These are phyloP conservation scores for Ustilago curta DNA, from an alignment of 1,284 basidiomycete species.

Conservation along the genomic window DNA sequence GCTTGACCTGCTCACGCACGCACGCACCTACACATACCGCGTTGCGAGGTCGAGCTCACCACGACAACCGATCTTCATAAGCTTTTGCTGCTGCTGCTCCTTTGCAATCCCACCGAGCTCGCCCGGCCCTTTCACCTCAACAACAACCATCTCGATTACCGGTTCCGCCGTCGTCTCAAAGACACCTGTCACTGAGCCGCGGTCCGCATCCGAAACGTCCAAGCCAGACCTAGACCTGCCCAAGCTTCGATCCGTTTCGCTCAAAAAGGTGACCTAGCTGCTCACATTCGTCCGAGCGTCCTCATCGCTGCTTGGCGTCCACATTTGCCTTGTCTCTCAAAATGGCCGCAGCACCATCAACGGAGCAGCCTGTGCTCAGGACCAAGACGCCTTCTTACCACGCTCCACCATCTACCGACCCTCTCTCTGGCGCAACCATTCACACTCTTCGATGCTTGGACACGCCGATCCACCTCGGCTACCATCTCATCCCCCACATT, in stretches of 20 bases:
- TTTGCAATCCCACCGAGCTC: not conserved
- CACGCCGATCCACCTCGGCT: conserved; percentile 66
- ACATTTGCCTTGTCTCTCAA: conserved; percentile 1
- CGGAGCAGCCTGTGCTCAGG: conserved; percentile 47
- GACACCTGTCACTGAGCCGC: not conserved
- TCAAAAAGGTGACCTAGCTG: conserved; percentile 14
- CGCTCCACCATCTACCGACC: conserved; percentile 57
- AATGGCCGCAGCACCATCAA: conserved; percentile 27
- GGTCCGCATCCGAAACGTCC: not conserved
- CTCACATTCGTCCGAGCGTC: conserved; percentile 4
- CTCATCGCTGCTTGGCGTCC: not conserved
- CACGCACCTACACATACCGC: not conserved
- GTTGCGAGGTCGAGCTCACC: conserved; percentile 24
- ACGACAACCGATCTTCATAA: conserved; percentile 28
- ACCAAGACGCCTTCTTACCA: conserved; percentile 67
- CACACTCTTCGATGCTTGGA: conserved; percentile 64
- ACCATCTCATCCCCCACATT: conserved; percentile 67
- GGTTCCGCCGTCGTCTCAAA: not conserved
- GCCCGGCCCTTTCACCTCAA: not conserved
- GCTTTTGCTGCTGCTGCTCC: conserved; percentile 14
- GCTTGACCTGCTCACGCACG: conserved; percentile 15
- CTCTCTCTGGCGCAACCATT: conserved; percentile 61
- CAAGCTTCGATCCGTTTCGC: not conserved
- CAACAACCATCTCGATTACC: not conserved
- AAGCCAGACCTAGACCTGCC: too few species aligned